Evolutionary conservation across 1,139 yeast genomes (phyloP), one percentile per base, ranked within the genome.

Genomic region (Hanseniaspora uvarum): DNA sequence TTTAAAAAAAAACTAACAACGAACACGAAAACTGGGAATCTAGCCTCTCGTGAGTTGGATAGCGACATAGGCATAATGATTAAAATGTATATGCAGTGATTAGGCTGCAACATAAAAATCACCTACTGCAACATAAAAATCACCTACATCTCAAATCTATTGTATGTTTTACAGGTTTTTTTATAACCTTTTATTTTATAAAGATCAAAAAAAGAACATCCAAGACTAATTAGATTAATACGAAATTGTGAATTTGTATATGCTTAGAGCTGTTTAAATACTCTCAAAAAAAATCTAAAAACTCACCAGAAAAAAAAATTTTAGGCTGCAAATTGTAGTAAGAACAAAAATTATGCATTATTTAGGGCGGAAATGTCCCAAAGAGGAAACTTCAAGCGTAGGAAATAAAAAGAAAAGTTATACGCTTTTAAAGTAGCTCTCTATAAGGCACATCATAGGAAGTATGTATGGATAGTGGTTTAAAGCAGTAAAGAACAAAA

Each of bases 31-130:
- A 50, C 43, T 50, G 53, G 48, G 48, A 48, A 43, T 50, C 53
- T 50, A 50, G 53, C 48, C 53, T 43, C 53, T 50, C 53, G 53
- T 23, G 53, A 28, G 53, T 50, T 50, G 53, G 53, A 50, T 50
- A 50, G 53, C 53, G 53, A 43, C 34, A 50, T 46, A 34, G 44
- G 53, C 48, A 30, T 43, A 50, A 50, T 41, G 46, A 43, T 43
- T 43, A 11, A 16, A 50, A 43, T 31, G 48, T 16, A 33, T 26
- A 24, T 38, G 53, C 46, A 50, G 53, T 50, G 53, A 50, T 50
- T 50, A 50, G 44, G 48, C 53, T 50, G 46, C 53, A 18, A 18
- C 53, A 50, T 43, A 21, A 37, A 26, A 50, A 50, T 23, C 46
- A 50, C 53, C 44, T 34, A 39, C 40, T 50, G 46, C 53, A 18